Percentiles rank a stretch among this genome's conserved stretches.
Evolutionary conservation across 805 yeast genomes (phyloP).

Genomic region (Saccharomycopsis sp.): DNA sequence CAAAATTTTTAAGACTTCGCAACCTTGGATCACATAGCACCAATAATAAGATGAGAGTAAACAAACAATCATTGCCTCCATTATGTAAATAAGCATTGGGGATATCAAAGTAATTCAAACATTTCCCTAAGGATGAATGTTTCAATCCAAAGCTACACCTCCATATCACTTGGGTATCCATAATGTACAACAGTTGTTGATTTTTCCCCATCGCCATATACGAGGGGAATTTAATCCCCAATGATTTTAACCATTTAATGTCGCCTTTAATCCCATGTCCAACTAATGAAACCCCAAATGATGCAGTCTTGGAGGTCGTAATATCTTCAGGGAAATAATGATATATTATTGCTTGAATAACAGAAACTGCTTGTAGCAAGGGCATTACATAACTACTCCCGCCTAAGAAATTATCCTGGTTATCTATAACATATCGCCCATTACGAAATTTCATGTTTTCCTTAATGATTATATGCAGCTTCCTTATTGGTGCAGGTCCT

Average conservation of each 20-base stretch:
- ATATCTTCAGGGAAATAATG: slow-evolving; percentile 34
- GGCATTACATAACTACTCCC: slow-evolving; percentile 42
- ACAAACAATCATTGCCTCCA: slow-evolving; percentile 67
- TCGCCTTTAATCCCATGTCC: slow-evolving; percentile 59
- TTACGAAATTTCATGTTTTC: slow-evolving; percentile 40
- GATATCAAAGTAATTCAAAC: slow-evolving; percentile 39
- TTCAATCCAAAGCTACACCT: slow-evolving; percentile 33
- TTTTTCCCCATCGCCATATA: no score
- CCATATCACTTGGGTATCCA: slow-evolving; percentile 48
- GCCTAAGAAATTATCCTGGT: slow-evolving; percentile 42
- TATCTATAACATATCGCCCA: slow-evolving; percentile 49
- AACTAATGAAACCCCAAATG: slow-evolving; percentile 32
- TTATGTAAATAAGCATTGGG: slow-evolving; percentile 60
- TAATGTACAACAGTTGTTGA: no score
- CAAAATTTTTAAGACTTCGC: slow-evolving; percentile 24
- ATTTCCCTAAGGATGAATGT: slow-evolving; percentile 39
- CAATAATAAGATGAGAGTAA: slow-evolving; percentile 46
- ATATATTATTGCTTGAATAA: slow-evolving; percentile 38
- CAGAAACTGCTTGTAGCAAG: slow-evolving; percentile 30
- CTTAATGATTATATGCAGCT: slow-evolving; percentile 37
- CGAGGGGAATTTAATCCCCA: slow-evolving; percentile 43
- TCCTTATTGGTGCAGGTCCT: slow-evolving; percentile 32
- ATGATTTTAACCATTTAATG: slow-evolving; percentile 38
- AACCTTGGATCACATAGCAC: slow-evolving; percentile 43
- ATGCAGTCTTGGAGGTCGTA: slow-evolving; percentile 28